Evolutionary conservation across 1,284 basidiomycete genomes (phyloP), one percentile per base, ranked within the genome.

Genomic region (Ceratobasidium sp.): DNA sequence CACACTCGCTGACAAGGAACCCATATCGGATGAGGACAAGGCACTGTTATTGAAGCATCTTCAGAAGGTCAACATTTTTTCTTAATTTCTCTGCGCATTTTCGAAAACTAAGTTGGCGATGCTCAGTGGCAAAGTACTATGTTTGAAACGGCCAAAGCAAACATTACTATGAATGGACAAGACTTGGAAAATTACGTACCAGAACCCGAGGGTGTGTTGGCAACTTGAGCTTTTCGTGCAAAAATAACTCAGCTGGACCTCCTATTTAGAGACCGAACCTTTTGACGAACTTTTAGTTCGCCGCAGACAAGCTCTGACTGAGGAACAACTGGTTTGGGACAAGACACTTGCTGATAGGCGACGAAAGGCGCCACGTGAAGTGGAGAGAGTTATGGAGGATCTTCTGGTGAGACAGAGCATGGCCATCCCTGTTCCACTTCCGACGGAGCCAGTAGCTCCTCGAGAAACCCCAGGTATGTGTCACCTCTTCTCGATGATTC

Each of bases 251-350:
- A 21, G 9, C 8, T 18, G 30, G 6, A 43, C 26, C 12, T 69
- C 36, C 67, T 9, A 60, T 60, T 41, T 76, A 92, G 91, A 90
- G 28, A 86, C 87, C 73, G 91, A 93, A 77, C 85, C 87, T 4
- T 94, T 93, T 77, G 92, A 94, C 77, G 92, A 94, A 79, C 87
- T 85, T 0, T 84, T 93, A 45, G 92, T 93, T 77, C 82, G 90
- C 70, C 85, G 86, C 41, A 88, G 92, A 55, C 91, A 88, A 87
- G 87, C 88, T 1, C 79, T 92, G 18, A 87, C 88, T 53, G 85
- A 88, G 65, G 89, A 91, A 72, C 82, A 87, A 18, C 80, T 92
- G 52, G 84, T 87, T 74, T 91, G 87, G 86, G 87, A 91, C 76
- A 87, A 87, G 71, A 84, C 86, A 50, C 84, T 91, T 43, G 88